Evolutionary conservation across 2,329 filamentous ascomycete genomes (phyloP).

Genomic region (Aureobasidium mangrovei): DNA sequence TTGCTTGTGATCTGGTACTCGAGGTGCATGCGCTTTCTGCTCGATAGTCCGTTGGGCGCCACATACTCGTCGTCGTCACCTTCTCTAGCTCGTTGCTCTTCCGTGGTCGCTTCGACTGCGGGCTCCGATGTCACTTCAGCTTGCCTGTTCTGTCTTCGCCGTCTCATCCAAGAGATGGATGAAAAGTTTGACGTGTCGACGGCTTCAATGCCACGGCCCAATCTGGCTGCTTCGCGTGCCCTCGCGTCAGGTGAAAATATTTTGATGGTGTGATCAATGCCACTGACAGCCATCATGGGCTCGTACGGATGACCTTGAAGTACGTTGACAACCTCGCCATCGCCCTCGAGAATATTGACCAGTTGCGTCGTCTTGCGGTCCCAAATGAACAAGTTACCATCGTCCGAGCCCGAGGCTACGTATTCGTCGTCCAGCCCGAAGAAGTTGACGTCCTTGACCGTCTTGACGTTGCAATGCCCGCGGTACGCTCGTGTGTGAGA

Average conservation of each 20-base stretch:
- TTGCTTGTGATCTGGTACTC: constrained; percentile 53
- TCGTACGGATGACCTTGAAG: constrained; percentile 61
- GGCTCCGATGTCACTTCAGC: constrained; percentile 20
- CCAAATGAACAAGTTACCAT: constrained; percentile 61
- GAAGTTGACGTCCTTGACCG: constrained; percentile 62
- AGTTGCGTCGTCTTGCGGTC: constrained; percentile 53
- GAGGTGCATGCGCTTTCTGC: constrained; percentile 50
- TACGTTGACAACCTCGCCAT: constrained; percentile 63
- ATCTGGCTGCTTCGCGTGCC: constrained; percentile 48
- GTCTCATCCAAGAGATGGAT: constrained; percentile 23
- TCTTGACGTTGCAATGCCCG: constrained; percentile 59
- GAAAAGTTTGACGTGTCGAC: constrained; percentile 36
- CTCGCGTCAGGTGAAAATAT: constrained; percentile 55
- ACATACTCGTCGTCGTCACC: constrained; percentile 32
- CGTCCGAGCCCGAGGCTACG: constrained; percentile 58
- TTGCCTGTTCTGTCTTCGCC: constrained; percentile 9
- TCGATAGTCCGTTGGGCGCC: constrained; percentile 41
- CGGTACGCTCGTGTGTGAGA: constrained; percentile 50
- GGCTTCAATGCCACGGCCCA: constrained; percentile 50
- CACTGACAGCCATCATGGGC: constrained; percentile 55
- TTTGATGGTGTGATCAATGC: constrained; percentile 61
- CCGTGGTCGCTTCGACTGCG: constrained; percentile 19
- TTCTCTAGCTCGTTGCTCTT: constrained; percentile 15
- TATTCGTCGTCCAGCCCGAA: constrained; percentile 60
- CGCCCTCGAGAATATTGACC: constrained; percentile 57